Evolutionary conservation across 116 monocot species (phyloP), one percentile per base, ranked within the genome.

Genomic region (Dioscorea cayenensis): DNA sequence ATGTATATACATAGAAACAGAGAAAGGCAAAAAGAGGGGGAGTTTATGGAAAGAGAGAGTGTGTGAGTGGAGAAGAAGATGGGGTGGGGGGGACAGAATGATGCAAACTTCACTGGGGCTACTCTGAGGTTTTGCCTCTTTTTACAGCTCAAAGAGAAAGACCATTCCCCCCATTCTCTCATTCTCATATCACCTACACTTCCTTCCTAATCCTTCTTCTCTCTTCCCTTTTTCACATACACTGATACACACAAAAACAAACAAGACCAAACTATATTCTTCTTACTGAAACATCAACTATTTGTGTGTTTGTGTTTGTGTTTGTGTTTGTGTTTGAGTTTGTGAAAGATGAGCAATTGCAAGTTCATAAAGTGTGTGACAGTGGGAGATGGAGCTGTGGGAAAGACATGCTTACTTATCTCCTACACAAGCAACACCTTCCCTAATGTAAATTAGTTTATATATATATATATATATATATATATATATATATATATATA

Each of bases 371-470:
- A 75, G 61, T 75, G 75, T 49, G 75, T 68, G 43, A 75, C 75
- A 36, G 48, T 75, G 10, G 75, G 68, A 25, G 75, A 75, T 68
- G 75, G 75, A 60, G 75, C 75, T 22, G 75, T 75, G 21, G 75
- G 75, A 10, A 75, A 75, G 49, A 75, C 75, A 20, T 68, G 75
- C 60, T 38, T 75, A 11, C 60, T 75, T 19, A 75, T 75, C 21
- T 75, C 75, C 48, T 75, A 68, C 68, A 75, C 75, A 3, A 75
- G 68, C 32, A 75, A 75, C 61, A 61, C 75, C n/a, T 75, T 75
- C 60, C 75, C 75, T 18, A 75, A 51, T 52, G 70, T 70, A 32
- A 2, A 32, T 1, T 32, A 32, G 3, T 32, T 3, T 32, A 32
- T 32, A 32, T 32, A 32, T 32, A 32, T 32, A 32, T 32, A 32